Evolutionary conservation across 306 rosid genomes (phyloP), one percentile per base, ranked within the genome.

Genomic region (Spatholobus suberectus): DNA sequence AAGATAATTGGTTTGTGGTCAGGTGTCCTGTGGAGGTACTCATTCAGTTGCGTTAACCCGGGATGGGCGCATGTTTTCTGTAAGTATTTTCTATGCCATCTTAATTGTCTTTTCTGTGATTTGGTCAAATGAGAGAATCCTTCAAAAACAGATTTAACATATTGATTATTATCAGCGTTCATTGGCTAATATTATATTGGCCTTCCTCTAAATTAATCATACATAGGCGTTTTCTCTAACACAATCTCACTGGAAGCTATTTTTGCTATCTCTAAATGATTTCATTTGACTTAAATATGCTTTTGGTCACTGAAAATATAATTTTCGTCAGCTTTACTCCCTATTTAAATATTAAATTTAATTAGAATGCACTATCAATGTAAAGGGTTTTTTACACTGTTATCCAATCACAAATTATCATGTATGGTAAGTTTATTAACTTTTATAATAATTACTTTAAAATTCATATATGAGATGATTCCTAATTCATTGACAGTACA

Each of bases 1-100:
- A 40, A 15, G 34, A 78, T 61, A 71, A 13, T 77, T 73, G 76
- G 18, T 79, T 76, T 73, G 15, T 79, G 63, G 29, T 69, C 81
- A 96, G 99, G 92, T 94, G 21, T 96, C 99, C 1, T 96, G 99
- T 77, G 99, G 99, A 72, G 99, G 99, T 80, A 96, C 99, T 52
- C 99, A 96, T 81, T 96, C 98, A 0, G 97, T 94, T 58, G 98
- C 99, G 12, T 84, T 94, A 83, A 89, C 97, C 9, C 86, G 90
- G 6, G 97, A 96, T 59, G 99, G 99, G 9, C 97, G 91, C 84
- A 89, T 96, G 75, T 96, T 88, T 85, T 94, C 98, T 32, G 98
- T 96, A 81, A 85, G 96, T 72, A 35, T 54, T 54, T 75, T 62
- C 29, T n/a, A 26, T 12, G 54, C 41, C 80, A 78, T 78, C 52